Evolutionary conservation across 1,139 yeast species (phyloP).

Genomic region (Pichia sp.): DNA sequence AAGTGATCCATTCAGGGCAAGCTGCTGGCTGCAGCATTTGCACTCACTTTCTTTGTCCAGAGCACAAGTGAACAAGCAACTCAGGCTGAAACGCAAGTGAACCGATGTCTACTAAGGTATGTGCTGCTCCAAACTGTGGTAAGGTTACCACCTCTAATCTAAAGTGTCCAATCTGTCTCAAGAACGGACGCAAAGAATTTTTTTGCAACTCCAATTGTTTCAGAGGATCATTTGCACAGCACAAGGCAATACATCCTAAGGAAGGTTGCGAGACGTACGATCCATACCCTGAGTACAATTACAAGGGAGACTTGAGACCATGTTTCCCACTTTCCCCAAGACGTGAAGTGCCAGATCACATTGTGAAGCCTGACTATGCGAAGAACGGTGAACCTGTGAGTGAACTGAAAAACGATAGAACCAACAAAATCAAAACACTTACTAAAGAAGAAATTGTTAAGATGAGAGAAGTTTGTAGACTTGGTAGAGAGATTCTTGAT

Average conservation of each 20-base stretch:
- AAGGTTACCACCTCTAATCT: slow-evolving; percentile 66
- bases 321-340: slow-evolving; percentile 72
- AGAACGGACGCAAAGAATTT: slow-evolving; percentile 50
- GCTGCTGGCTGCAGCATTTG: slow-evolving; percentile 1
- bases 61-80: neutral
- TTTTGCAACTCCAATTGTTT: slow-evolving; percentile 88
- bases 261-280: slow-evolving; percentile 52
- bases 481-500: slow-evolving; percentile 87
- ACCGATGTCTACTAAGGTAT: slow-evolving; percentile 25
- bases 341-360: slow-evolving; percentile 62
- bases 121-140: slow-evolving; percentile 79
- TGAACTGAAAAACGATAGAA: slow-evolving; percentile 69
- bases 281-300: slow-evolving; percentile 78
- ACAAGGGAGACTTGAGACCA: slow-evolving; percentile 71
- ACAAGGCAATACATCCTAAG: slow-evolving; percentile 43
- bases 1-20: too few relatives aligned
- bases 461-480: slow-evolving; percentile 62
- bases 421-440: slow-evolving; percentile 57
- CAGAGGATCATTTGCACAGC: slow-evolving; percentile 62
- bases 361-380: slow-evolving; percentile 82
- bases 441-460: slow-evolving; percentile 61
- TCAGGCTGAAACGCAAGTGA: neutral
- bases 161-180: slow-evolving; percentile 90
- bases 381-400: slow-evolving; percentile 66
- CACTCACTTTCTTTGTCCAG: too few relatives aligned